Evolutionary conservation across 805 yeast genomes (phyloP).

Genomic region (Wickerhamomyces pijperi): DNA sequence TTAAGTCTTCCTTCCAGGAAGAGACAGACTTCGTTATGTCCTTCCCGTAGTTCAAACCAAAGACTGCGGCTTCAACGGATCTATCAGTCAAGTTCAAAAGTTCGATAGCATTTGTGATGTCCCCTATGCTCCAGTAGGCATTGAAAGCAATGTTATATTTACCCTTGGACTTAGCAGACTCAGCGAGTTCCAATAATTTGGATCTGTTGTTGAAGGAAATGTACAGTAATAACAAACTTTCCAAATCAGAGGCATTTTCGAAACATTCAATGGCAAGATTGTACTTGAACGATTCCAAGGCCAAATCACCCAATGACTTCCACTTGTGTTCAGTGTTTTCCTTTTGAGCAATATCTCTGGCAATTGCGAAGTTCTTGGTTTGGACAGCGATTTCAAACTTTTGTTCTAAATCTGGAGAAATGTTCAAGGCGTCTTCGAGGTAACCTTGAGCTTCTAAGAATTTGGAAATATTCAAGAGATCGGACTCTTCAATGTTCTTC

Average conservation of each 20-base stretch:
- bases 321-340: slow-evolving; percentile 62
- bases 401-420: slow-evolving; percentile 83
- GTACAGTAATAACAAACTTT: slow-evolving; percentile 71
- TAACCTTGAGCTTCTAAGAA: slow-evolving; percentile 91
- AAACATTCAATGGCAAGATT: slow-evolving; percentile 73
- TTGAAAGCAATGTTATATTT: slow-evolving; percentile 86
- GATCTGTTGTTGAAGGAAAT: slow-evolving; percentile 66
- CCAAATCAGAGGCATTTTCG: slow-evolving; percentile 67
- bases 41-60: slow-evolving; percentile 56
- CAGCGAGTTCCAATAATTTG: slow-evolving; percentile 54
- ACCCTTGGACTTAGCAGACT: slow-evolving; percentile 58
- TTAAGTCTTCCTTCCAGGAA: slow-evolving; percentile 59
- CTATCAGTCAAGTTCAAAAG: slow-evolving; percentile 60
- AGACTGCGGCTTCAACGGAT: slow-evolving; percentile 74
- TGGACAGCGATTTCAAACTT: slow-evolving; percentile 81
- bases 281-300: slow-evolving; percentile 69
- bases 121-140: slow-evolving; percentile 81
- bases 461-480: slow-evolving; percentile 71
- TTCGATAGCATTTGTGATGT: slow-evolving; percentile 48
- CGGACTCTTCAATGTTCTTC: slow-evolving; percentile 53
- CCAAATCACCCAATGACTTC: slow-evolving; percentile 85
- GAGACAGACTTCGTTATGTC: slow-evolving; percentile 36
- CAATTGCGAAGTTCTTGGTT: slow-evolving; percentile 61
- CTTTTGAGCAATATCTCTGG: slow-evolving; percentile 50
- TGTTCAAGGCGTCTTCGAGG: slow-evolving; percentile 68